Evolutionary conservation across 208 protist genomes (phyloP), one percentile per base, ranked within the genome.

Genomic region (Herpetomonas samuelpessoai): DNA sequence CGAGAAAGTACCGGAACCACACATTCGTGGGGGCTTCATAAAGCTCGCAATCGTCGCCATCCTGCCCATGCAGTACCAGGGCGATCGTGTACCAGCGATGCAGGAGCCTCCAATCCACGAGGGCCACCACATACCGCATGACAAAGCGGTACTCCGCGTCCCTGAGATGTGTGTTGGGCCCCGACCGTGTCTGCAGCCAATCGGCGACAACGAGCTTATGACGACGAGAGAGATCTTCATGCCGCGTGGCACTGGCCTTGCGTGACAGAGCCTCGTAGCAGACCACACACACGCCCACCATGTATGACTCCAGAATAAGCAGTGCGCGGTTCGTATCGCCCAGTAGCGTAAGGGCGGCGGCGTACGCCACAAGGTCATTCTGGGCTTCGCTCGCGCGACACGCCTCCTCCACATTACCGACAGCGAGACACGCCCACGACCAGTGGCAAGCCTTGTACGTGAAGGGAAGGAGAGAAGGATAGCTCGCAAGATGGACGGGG

Each of bases 1-100:
- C 67, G 46, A 89, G 83, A 47, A 86, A 89, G 58, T 68, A 78
- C 35, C 79, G 81, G 46, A 92, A 77, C 86, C 86, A 89, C 48
- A 71, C 1, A 26, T 77, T 78, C 2, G 48, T 46, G 18, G 81
- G 79, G 10, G 65, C 53, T 26, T 48, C 38, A 57, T 83, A 92
- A 2, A 19, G 16, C 12, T 6, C 44, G 16, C 3, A 9, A 19
- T 60, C 69, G 48, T 66, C 56, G 39, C 50, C 55, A 7, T 49
- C 28, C 16, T 41, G 31, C 39, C 25, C 35, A 2, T 53, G 44
- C 44, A 48, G 44, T 19, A 48, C 44, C 44, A 48, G 12, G 35
- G 35, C 35, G 9, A 41, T 6, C 35, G 35, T 41, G 44, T 48
- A 48, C 44, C 44, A 48, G 9, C 49, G 27, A 19, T 25, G 19